Base-by-base conservation (phyloP, 2,329 filamentous ascomycete species). In the Cordyceps farinosa region DNA sequence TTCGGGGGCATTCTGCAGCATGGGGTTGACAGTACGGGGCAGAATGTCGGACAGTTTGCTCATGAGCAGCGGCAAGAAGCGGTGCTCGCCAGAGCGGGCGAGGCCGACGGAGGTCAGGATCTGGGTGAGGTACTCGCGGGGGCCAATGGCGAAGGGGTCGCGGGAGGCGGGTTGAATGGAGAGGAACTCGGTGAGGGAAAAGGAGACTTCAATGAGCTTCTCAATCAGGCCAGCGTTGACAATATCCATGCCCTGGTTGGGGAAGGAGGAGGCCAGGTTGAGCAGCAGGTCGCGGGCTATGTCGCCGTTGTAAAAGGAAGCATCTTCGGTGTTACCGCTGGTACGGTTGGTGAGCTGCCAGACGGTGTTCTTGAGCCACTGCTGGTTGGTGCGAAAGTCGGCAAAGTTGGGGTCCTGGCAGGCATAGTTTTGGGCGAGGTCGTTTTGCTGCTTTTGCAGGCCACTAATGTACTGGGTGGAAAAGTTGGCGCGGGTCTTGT, bases 131-230 rank as follows among this genome's bases (percentile, higher is more conserved):
- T 91, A 87, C 69, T 94, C 90, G 42, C 87, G 87, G 3, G 91
- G 90, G 0, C 88, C 87, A 44, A 84, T 74, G 29, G 83, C 80
- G 71, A 91, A 92, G 1, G 85, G 84, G 45, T 85, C 82, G 2
- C 84, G 79, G 3, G 85, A 82, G 0, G 84, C 77, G 1, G 86
- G 84, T 56, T 87, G 85, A 57, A 87, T 80, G 9, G 87, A 82
- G 62, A 96, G 85, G 42, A 91, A 87, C 66, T 94, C 90, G 8
- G 84, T 88, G 65, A 95, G 80, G 17, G 87, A 87, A 72, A 84
- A 89, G 13, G 90, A 87, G 42, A 93, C 84, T 67, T 93, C 89
- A 69, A 95, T 85, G 13, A 96, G 77, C 72, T 94, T 94, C 71
- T 93, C 90, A 65, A 95, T 86, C 75, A 96, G 74, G 32, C 89